Evolutionary conservation across 352 stramenopile species (phyloP).

Genomic region (Elongisporangium anandrum): DNA sequence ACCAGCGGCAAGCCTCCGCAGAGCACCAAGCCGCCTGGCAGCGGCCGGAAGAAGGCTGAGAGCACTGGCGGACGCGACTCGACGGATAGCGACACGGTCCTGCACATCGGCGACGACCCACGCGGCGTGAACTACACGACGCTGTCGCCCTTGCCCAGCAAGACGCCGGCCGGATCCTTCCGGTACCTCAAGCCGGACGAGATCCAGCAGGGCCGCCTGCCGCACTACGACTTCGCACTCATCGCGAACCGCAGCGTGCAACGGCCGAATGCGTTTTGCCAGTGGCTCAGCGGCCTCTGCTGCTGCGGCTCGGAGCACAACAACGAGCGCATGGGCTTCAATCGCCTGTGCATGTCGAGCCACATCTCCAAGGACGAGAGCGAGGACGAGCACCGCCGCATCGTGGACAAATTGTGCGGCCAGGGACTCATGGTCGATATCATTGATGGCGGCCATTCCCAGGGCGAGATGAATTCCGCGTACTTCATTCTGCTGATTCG

Average conservation of each 20-base stretch:
- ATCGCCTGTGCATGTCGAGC: slow-evolving; percentile 53
- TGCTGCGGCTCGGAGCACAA: slow-evolving; percentile 31
- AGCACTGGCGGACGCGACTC: slow-evolving; percentile 6
- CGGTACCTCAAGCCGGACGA: slow-evolving; percentile 81
- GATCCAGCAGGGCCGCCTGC: slow-evolving; percentile 50
- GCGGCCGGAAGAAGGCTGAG: slow-evolving; percentile 12
- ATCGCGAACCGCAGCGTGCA: slow-evolving; percentile 72
- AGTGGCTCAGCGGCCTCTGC: slow-evolving; percentile 25
- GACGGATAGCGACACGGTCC: slow-evolving; percentile 9
- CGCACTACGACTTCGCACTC: slow-evolving; percentile 76
- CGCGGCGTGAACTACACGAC: slow-evolving; percentile 20
- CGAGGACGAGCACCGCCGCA: slow-evolving; percentile 77
- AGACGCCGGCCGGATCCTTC: slow-evolving; percentile 42
- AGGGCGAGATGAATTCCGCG: slow-evolving; percentile 76
- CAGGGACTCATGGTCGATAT: slow-evolving; percentile 79
- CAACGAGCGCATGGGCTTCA: slow-evolving; percentile 54
- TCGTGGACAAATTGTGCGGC: slow-evolving; percentile 70
- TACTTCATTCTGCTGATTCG: slow-evolving; percentile 76
- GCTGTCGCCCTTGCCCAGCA: slow-evolving; percentile 9
- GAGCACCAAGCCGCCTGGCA: not conserved
- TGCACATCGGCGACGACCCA: slow-evolving; percentile 1
- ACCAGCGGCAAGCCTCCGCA: slow-evolving; percentile 3
- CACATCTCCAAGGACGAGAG: slow-evolving; percentile 49
- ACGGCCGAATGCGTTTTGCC: slow-evolving; percentile 22
- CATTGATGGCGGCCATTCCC: slow-evolving; percentile 77